Conservation (phyloP, 345 rosid species). For the Heritiera littoralis region DNA sequence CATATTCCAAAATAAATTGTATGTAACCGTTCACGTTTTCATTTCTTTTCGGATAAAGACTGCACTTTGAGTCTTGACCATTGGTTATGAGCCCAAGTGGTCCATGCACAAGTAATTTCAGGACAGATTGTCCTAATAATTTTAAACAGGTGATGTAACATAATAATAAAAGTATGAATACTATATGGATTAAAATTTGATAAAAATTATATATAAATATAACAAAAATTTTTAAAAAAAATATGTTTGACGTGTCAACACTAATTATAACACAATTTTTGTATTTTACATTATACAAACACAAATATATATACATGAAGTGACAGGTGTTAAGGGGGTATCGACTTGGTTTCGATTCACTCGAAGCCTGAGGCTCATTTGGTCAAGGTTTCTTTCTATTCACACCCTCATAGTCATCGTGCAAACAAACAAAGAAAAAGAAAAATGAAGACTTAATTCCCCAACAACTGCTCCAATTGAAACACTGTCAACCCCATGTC, state of each 20-base stretch:
- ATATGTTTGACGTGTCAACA: too few relatives aligned
- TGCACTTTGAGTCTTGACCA: not conserved
- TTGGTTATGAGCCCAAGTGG: not conserved
- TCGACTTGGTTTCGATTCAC: not conserved
- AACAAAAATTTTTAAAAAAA: too few relatives aligned
- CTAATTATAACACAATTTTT: too few relatives aligned
- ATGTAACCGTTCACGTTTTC: not conserved
- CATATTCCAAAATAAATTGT: not conserved
- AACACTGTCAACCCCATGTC: slow-evolving; percentile 1
- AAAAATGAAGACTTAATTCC: slow-evolving; percentile 1
- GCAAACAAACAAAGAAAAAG: not conserved
- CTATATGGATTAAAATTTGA: too few relatives aligned
- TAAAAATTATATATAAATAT: too few relatives aligned
- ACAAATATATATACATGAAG: too few relatives aligned
- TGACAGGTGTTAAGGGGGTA: too few relatives aligned
- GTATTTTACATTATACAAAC: too few relatives aligned
- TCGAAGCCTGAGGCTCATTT: not conserved
- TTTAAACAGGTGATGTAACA: too few relatives aligned
- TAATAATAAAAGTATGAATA: too few relatives aligned
- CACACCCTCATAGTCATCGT: not conserved
- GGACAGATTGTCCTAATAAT: too few relatives aligned
- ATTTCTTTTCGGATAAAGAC: not conserved
- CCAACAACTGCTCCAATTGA: slow-evolving; percentile 34
- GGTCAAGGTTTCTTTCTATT: not conserved
- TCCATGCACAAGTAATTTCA: too few relatives aligned